phyloP scores from a whole-genome alignment of 176 grass and related monocot species.

The Triticum turgidum region DNA sequence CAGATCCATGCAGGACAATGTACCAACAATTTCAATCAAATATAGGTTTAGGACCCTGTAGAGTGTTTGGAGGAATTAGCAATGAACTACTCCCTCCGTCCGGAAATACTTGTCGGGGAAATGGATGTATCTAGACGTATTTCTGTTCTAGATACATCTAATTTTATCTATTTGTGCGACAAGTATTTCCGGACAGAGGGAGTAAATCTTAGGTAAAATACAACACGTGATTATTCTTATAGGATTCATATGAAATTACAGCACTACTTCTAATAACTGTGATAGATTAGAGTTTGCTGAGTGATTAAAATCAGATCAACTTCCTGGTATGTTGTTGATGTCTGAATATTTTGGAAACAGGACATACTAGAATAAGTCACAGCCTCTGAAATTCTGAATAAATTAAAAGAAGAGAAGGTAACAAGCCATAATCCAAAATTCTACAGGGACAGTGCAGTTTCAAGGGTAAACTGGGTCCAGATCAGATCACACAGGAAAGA shows the following conservation, averaged over 20 bases:
- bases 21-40: background rate
- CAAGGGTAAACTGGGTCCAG: slow-evolving; percentile 22
- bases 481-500: background rate
- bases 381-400: too few relatives aligned
- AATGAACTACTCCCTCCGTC: background rate
- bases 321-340: background rate
- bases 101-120: too few relatives aligned
- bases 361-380: too few relatives aligned
- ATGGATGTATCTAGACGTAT: too few relatives aligned
- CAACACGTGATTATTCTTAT: background rate
- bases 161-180: too few relatives aligned
- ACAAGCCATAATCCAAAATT: background rate
- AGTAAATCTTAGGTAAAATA: background rate
- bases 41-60: background rate
- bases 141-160: too few relatives aligned
- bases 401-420: background rate
- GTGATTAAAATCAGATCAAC: background rate
- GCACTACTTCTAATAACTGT: too few relatives aligned
- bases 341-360: background rate
- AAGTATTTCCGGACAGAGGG: too few relatives aligned
- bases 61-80: background rate
- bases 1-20: background rate
- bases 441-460: background rate
- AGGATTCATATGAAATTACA: background rate
- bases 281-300: background rate